A percentile compares a stretch with the other conserved stretches of the same genome.
Evolutionary conservation across 129 eudicot genomes (phyloP).

Genomic region (Artemisia argyi): DNA sequence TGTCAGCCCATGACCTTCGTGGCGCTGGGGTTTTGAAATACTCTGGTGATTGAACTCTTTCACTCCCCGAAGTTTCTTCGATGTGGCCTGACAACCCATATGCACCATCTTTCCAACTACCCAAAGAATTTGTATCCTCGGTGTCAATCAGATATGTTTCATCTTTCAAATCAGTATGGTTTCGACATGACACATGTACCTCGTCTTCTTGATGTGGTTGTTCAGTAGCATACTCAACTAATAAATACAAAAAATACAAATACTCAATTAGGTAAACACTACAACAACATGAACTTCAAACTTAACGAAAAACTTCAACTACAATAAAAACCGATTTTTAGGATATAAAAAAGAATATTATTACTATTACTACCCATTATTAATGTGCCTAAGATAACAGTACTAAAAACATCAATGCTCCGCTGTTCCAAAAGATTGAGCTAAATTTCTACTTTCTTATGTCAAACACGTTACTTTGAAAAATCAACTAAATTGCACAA

Average conservation of each 20-base stretch:
- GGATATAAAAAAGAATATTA: background rate
- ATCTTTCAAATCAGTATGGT: slow-evolving; percentile 27
- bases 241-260: slow-evolving; percentile 16
- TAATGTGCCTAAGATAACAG: background rate
- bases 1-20: slow-evolving; percentile 95
- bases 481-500: too few relatives aligned
- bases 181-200: slow-evolving; percentile 27
- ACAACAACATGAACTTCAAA: background rate
- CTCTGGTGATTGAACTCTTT: slow-evolving; percentile 26
- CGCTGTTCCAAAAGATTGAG: too few relatives aligned
- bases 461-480: too few relatives aligned
- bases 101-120: slow-evolving; percentile 54
- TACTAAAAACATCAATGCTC: background rate
- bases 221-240: slow-evolving; percentile 15
- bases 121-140: slow-evolving; percentile 66
- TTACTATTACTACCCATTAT: background rate
- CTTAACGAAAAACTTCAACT: background rate
- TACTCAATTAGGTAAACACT: slow-evolving; percentile 8
- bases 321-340: background rate
- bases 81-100: slow-evolving; percentile 35
- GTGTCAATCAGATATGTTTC: slow-evolving; percentile 46
- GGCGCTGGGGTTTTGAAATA: slow-evolving; percentile 33
- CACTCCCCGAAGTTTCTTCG: slow-evolving; percentile 28
- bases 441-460: too few relatives aligned
- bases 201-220: slow-evolving; percentile 27